Evolutionary conservation across 2,329 filamentous ascomycete species (phyloP).

Genomic region (Gaeumannomyces tritici): DNA sequence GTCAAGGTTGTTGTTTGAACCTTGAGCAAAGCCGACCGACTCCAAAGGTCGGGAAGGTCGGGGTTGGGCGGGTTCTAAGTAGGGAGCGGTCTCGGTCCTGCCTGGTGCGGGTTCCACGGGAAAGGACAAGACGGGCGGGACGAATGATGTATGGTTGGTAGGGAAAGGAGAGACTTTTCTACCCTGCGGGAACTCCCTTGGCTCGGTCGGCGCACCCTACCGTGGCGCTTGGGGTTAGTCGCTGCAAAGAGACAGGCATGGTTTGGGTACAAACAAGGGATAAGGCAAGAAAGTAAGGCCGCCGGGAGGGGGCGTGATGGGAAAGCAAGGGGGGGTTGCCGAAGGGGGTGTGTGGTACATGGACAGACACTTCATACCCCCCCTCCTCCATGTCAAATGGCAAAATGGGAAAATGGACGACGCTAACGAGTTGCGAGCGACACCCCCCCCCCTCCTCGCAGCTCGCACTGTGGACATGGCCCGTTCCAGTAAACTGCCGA

Average conservation of each 20-base stretch:
- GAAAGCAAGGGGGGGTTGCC: background rate
- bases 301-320: background rate
- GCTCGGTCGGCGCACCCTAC: background rate
- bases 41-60: too few relatives aligned
- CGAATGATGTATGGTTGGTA: background rate
- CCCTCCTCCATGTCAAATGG: too few relatives aligned
- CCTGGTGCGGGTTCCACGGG: background rate
- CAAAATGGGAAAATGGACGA: too few relatives aligned
- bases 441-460: background rate
- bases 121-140: background rate
- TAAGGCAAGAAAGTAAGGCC: background rate
- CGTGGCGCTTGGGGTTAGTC: background rate
- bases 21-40: too few relatives aligned
- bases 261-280: background rate
- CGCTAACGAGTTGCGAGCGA: too few relatives aligned
- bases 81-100: too few relatives aligned
- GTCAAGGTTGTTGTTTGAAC: too few relatives aligned
- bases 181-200: background rate
- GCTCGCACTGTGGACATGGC: background rate
- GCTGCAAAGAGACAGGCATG: too few relatives aligned
- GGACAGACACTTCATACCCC: too few relatives aligned
- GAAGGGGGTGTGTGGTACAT: too few relatives aligned
- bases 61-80: too few relatives aligned
- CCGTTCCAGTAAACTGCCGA: background rate
- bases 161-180: slow-evolving; percentile 1